Evolutionary conservation across 805 yeast species (phyloP).

Genomic region (Kluyveromyces nonfermentans): DNA sequence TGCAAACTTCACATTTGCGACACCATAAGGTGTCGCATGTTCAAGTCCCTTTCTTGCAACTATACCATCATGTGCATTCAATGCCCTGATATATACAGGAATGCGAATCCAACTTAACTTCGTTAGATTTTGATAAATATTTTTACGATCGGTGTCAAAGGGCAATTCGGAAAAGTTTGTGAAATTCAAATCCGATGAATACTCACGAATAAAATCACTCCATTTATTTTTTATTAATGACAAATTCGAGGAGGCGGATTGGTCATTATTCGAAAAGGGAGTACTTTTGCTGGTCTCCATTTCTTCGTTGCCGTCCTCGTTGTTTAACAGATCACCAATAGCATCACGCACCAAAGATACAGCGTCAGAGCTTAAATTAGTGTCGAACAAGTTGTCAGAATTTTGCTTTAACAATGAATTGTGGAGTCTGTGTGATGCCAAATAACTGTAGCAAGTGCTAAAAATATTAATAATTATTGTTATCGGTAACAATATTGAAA

Average conservation of each 20-base stretch:
- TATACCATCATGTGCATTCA: constrained; percentile 82
- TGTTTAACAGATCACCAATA: constrained; percentile 17
- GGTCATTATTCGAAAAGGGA: neutral
- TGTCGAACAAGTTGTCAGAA: constrained; percentile 2
- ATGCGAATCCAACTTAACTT: constrained; percentile 65
- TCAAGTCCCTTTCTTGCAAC: constrained; percentile 64
- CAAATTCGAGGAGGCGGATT: neutral
- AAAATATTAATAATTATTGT: constrained; percentile 18
- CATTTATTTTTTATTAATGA: constrained; percentile 9
- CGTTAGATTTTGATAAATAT: constrained; percentile 48
- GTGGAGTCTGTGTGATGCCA: constrained; percentile 20
- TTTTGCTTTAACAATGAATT: constrained; percentile 14
- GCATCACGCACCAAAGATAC: constrained; percentile 13
- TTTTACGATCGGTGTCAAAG: constrained; percentile 30
- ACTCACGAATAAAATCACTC: constrained; percentile 21
- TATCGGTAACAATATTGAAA: constrained; percentile 17
- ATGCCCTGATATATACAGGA: constrained; percentile 58
- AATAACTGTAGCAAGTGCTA: constrained; percentile 25
- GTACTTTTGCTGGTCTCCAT: neutral
- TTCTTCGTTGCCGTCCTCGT: constrained; percentile 9
- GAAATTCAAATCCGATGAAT: constrained; percentile 15
- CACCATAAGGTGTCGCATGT: constrained; percentile 20
- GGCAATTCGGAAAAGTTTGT: constrained; percentile 22
- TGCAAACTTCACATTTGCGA: constrained; percentile 23
- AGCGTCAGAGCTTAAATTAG: neutral